These are phyloP conservation scores for Excoecaria agallocha DNA, from an alignment of 345 rosid genomes.

Conservation along the genomic window DNA sequence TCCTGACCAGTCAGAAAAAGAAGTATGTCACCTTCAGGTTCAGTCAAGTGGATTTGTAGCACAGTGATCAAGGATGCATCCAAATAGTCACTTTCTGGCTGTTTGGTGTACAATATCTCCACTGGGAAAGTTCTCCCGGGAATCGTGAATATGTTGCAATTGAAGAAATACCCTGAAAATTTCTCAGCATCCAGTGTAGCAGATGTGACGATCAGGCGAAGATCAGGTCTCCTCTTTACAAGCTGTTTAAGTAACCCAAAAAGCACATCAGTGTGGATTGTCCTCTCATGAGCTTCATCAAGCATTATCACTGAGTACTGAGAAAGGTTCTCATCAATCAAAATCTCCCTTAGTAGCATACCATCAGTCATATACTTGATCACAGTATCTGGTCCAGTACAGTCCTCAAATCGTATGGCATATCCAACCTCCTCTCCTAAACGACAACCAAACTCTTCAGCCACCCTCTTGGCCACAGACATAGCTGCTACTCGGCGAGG, in stretches of 20 bases:
- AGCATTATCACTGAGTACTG: slow-evolving; percentile 70
- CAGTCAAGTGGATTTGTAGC: slow-evolving; percentile 77
- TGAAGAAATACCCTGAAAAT: slow-evolving; percentile 77
- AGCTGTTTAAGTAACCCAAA: slow-evolving; percentile 72
- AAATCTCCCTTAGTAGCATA: slow-evolving; percentile 73
- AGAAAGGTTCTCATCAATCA: slow-evolving; percentile 63
- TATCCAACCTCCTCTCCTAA: slow-evolving; percentile 88
- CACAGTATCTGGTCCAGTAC: slow-evolving; percentile 88
- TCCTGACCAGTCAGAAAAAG: slow-evolving; percentile 85
- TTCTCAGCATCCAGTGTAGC: slow-evolving; percentile 88
- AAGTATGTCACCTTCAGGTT: slow-evolving; percentile 86
- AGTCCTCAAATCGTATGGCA: slow-evolving; percentile 82
- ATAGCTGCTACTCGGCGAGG: slow-evolving; percentile 87
- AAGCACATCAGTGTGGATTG: slow-evolving; percentile 73
- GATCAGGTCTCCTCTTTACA: slow-evolving; percentile 64
- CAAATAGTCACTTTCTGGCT: slow-evolving; percentile 79
- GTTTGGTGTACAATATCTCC: slow-evolving; percentile 72
- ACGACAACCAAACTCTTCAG: slow-evolving; percentile 90
- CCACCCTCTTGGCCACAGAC: slow-evolving; percentile 91
- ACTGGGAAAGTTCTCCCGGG: slow-evolving; percentile 89
- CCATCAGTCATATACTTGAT: slow-evolving; percentile 92
- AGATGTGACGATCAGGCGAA: slow-evolving; percentile 73
- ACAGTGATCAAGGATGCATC: slow-evolving; percentile 79
- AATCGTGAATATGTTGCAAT: slow-evolving; percentile 79
- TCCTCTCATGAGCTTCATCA: slow-evolving; percentile 84